Conservation (phyloP, 139 green algal species). For the Eudorina sp. region DNA sequence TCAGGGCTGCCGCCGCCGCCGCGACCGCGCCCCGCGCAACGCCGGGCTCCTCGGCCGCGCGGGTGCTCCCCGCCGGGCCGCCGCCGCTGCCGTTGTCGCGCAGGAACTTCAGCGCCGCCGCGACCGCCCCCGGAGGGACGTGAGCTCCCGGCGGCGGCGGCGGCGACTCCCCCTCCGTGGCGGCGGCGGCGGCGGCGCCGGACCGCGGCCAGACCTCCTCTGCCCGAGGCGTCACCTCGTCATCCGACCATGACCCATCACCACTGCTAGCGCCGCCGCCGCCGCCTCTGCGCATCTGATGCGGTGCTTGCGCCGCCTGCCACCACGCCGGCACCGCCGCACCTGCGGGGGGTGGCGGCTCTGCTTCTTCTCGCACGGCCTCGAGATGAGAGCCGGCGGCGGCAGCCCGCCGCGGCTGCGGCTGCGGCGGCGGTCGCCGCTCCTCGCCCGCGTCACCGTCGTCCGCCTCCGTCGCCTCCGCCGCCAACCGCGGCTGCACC, state of each 20-base stretch:
- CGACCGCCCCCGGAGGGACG: background rate
- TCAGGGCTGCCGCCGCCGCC: conserved; percentile 18
- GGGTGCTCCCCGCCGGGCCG: background rate
- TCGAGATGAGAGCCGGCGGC: background rate
- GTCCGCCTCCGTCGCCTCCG: background rate
- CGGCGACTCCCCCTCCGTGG: background rate
- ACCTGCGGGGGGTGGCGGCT: too few relatives aligned
- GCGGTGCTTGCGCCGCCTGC: background rate
- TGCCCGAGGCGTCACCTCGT: background rate
- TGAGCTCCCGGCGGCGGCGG: background rate
- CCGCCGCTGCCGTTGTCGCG: background rate
- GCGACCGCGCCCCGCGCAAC: background rate
- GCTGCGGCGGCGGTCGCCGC: background rate
- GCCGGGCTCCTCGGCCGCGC: background rate
- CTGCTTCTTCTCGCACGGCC: background rate
- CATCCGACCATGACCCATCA: background rate
- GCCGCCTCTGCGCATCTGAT: background rate
- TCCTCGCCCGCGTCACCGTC: background rate
- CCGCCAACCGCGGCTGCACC: background rate
- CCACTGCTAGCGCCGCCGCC: background rate
- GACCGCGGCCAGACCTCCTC: background rate
- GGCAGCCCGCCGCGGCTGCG: background rate
- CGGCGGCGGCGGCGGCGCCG: background rate
- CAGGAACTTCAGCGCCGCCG: background rate
- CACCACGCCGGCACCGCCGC: background rate